Conservation (phyloP, 345 rosid species). For the Microthlaspi erraticum region DNA sequence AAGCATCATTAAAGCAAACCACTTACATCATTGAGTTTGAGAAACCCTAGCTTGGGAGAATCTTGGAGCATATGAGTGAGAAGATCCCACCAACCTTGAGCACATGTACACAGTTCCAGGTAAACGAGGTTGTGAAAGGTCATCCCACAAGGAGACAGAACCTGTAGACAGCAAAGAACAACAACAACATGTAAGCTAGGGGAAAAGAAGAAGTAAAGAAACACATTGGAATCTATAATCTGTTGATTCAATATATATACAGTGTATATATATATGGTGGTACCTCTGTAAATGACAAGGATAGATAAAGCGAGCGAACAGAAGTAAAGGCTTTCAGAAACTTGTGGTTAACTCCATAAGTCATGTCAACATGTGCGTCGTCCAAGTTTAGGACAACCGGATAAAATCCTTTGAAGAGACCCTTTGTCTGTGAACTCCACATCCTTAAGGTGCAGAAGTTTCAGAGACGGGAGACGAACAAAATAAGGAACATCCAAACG, state of each 20-base stretch:
- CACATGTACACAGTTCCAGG: constrained; percentile 8
- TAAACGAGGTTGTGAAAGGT: neutral
- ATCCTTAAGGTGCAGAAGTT: neutral
- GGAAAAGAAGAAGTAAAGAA: neutral
- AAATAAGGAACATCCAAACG: neutral
- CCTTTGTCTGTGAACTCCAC: neutral
- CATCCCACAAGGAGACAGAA: neutral
- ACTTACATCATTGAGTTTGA: constrained; percentile 16
- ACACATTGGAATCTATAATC: neutral
- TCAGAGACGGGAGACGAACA: neutral
- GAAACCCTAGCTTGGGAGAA: constrained; percentile 12
- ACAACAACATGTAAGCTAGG: neutral
- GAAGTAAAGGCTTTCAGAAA: constrained; percentile 6
- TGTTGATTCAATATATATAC: neutral
- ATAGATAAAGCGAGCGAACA: neutral
- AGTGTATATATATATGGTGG: too few species aligned
- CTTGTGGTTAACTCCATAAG: neutral
- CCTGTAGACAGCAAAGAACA: neutral
- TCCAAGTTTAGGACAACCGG: constrained; percentile 20
- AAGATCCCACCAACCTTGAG: constrained; percentile 27
- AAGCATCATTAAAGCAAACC: neutral
- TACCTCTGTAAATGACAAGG: constrained; percentile 11
- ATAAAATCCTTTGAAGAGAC: constrained; percentile 5
- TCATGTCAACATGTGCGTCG: constrained; percentile 18
- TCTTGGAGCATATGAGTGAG: constrained; percentile 21